Conservation (phyloP, 306 rosid genomes). For the Vachellia pachyceras region DNA sequence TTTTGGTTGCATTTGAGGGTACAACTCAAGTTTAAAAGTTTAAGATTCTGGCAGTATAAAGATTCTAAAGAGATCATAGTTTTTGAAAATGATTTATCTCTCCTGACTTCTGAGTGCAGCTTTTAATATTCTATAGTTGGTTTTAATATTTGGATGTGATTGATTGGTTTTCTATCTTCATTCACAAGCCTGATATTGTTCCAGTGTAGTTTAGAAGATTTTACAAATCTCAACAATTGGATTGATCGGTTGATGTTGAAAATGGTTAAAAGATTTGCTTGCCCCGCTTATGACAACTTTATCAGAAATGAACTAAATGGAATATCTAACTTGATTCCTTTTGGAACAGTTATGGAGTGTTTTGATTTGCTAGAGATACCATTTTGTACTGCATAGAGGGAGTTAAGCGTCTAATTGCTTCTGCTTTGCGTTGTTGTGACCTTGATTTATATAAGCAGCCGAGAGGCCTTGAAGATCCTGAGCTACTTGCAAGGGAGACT, state of each 20-base stretch:
- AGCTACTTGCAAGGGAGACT: slow-evolving; percentile 71
- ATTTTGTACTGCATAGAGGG: slow-evolving; percentile 71
- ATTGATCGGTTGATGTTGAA: slow-evolving; percentile 47
- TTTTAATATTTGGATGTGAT: neutral
- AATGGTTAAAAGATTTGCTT: slow-evolving; percentile 61
- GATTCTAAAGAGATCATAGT: neutral
- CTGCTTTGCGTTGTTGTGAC: slow-evolving; percentile 63
- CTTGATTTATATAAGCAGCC: slow-evolving; percentile 64
- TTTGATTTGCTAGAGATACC: slow-evolving; percentile 56
- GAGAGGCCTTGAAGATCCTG: slow-evolving; percentile 72
- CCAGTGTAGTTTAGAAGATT: slow-evolving; percentile 32
- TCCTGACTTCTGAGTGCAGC: neutral
- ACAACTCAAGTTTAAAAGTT: neutral
- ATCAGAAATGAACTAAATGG: neutral
- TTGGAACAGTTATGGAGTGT: slow-evolving; percentile 62
- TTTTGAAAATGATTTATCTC: neutral
- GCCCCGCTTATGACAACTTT: slow-evolving; percentile 9
- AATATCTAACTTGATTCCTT: slow-evolving; percentile 9
- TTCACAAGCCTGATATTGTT: slow-evolving; percentile 25
- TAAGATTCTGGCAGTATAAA: neutral
- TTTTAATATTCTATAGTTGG: neutral
- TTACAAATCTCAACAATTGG: slow-evolving; percentile 22
- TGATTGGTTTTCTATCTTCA: slow-evolving; percentile 7
- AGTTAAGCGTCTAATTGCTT: slow-evolving; percentile 52
- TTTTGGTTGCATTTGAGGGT: slow-evolving; percentile 20